phyloP scores from a whole-genome alignment of 345 rosid species.

The Leavenworthia alabamica region DNA sequence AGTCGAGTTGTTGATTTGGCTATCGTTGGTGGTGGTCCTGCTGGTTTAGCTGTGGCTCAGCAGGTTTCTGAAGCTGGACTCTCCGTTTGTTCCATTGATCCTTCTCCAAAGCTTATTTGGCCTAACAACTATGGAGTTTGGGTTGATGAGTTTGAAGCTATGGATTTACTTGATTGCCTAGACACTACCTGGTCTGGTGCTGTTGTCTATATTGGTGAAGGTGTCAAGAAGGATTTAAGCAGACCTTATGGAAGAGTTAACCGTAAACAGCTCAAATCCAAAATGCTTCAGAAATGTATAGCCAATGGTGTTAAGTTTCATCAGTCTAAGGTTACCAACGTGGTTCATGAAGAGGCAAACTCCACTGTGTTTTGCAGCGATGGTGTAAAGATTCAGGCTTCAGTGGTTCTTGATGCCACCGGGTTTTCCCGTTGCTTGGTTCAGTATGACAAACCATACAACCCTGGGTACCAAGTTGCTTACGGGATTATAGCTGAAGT shows the following conservation, averaged over 20 bases:
- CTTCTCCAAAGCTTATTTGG: slow-evolving; percentile 87
- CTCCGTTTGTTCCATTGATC: slow-evolving; percentile 84
- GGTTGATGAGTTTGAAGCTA: slow-evolving; percentile 97
- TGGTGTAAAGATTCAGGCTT: slow-evolving; percentile 77
- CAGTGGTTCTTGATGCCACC: slow-evolving; percentile 89
- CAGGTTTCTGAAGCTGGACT: slow-evolving; percentile 92
- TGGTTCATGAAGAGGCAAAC: slow-evolving; percentile 73
- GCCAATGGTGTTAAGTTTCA: slow-evolving; percentile 79
- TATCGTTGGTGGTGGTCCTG: slow-evolving; percentile 97
- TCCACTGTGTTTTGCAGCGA: slow-evolving; percentile 77
- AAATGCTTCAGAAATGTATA: slow-evolving; percentile 88
- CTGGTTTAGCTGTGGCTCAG: slow-evolving; percentile 96
- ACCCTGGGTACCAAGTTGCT: slow-evolving; percentile 96
- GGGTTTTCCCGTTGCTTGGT: slow-evolving; percentile 95
- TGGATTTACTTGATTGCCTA: slow-evolving; percentile 94
- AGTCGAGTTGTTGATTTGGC: slow-evolving; percentile 69
- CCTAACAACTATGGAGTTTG: slow-evolving; percentile 98
- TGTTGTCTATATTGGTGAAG: slow-evolving; percentile 59
- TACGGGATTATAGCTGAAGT: slow-evolving; percentile 93
- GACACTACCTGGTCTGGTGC: slow-evolving; percentile 97
- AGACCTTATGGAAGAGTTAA: slow-evolving; percentile 97
- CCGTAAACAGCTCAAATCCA: slow-evolving; percentile 81
- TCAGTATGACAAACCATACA: slow-evolving; percentile 88
- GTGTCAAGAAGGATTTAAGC: slow-evolving; percentile 49
- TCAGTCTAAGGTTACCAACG: slow-evolving; percentile 85